Conservation (phyloP, 495 filamentous ascomycete genomes). For the Sabuloglossum arenarium region DNA sequence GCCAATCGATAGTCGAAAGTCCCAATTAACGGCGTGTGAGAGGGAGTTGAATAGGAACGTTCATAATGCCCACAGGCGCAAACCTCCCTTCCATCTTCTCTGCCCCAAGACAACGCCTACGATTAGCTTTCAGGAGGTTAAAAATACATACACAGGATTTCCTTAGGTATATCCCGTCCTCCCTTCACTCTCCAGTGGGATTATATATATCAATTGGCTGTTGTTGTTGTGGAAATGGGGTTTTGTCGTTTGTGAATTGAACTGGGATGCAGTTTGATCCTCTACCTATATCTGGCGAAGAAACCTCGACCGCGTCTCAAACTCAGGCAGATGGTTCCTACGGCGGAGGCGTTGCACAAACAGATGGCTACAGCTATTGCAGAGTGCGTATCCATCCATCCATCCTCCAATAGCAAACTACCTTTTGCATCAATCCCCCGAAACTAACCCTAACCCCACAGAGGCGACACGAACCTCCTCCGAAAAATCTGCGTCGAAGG, state of each 20-base stretch:
- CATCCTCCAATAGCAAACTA: neutral
- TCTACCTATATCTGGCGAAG: constrained; percentile 22
- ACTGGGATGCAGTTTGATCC: constrained; percentile 11
- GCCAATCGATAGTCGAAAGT: no score
- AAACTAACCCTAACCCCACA: constrained; percentile 6
- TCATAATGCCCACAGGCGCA: constrained; percentile 33
- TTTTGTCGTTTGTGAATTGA: no score
- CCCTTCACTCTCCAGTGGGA: no score
- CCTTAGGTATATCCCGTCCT: constrained; percentile 22
- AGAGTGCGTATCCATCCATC: constrained; percentile 19
- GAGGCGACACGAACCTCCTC: constrained; percentile 37
- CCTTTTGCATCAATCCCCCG: neutral
- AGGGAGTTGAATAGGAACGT: constrained; percentile 29
- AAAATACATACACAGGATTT: constrained; percentile 21
- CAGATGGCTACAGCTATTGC: constrained; percentile 58
- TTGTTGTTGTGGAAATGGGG: no score
- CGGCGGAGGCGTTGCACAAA: constrained; percentile 37
- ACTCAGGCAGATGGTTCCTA: constrained; percentile 21
- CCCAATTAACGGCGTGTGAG: no score
- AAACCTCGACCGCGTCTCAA: constrained; percentile 26
- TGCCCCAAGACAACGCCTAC: constrained; percentile 21
- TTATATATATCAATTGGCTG: no score
- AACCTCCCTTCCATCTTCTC: constrained; percentile 34
- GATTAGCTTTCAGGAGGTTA: constrained; percentile 27
- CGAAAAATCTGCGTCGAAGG: constrained; percentile 36